phyloP scores from a whole-genome alignment of 192 early-diverging fungal species.

The Funneliformis geosporum region DNA sequence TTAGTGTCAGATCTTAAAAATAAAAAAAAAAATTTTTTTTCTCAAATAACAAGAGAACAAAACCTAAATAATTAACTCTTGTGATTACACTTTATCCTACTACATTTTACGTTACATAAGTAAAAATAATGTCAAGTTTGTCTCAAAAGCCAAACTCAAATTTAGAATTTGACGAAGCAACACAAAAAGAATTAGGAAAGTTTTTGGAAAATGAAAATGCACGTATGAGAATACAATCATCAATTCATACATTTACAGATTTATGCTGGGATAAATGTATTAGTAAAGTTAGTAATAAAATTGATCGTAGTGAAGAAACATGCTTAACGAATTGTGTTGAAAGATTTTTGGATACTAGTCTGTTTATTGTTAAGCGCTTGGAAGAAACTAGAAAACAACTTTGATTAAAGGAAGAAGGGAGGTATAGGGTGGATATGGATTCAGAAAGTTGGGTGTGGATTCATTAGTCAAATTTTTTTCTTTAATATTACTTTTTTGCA shows the following conservation, averaged over 20 bases:
- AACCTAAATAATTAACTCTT: too few species aligned
- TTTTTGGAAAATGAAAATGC: constrained; percentile 63
- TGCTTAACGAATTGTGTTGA: constrained; percentile 64
- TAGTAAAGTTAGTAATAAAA: constrained; percentile 51
- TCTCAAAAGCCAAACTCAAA: background rate
- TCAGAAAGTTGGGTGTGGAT: background rate
- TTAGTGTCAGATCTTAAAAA: too few species aligned
- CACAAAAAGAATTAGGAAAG: constrained; percentile 56
- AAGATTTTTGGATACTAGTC: constrained; percentile 60
- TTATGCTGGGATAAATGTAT: constrained; percentile 76
- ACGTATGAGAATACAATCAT: constrained; percentile 59
- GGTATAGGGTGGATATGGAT: background rate
- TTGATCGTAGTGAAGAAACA: constrained; percentile 55
- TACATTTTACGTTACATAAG: background rate
- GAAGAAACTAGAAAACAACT: constrained; percentile 36
- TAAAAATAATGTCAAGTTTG: background rate
- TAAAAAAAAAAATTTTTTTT: too few species aligned
- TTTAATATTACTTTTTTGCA: too few species aligned
- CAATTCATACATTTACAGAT: constrained; percentile 63
- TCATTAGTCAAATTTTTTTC: too few species aligned
- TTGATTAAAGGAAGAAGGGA: background rate
- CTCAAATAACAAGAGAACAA: too few species aligned
- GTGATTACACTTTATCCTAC: background rate
- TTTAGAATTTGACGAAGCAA: constrained; percentile 51
- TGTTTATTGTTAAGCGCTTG: constrained; percentile 55